These are phyloP conservation scores for Diaporthe ilicicola DNA, from an alignment of 2,329 filamentous ascomycete species.

Conservation along the genomic window DNA sequence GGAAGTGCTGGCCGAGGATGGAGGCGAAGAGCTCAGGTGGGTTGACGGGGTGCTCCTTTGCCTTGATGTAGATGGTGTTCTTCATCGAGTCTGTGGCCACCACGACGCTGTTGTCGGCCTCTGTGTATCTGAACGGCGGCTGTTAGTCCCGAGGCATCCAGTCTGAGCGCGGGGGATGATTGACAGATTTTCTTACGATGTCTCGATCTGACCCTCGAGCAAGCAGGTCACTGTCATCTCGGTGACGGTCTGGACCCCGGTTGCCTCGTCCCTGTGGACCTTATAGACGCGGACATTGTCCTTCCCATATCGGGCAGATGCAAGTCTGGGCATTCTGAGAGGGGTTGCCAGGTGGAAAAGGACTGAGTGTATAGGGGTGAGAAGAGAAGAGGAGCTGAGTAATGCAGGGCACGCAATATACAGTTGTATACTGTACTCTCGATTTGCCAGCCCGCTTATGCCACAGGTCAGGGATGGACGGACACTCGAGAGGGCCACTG, in stretches of 20 bases:
- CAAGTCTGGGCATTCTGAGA: constrained; percentile 61
- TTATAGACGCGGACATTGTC: constrained; percentile 99
- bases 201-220: constrained; percentile 91
- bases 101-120: constrained; percentile 92
- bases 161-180: too few relatives aligned
- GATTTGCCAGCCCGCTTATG: background rate
- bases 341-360: background rate
- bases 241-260: constrained; percentile 83
- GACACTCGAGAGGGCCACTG: background rate
- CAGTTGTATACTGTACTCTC: background rate
- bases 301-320: constrained; percentile 83
- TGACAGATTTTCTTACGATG: constrained; percentile 63
- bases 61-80: constrained; percentile 94
- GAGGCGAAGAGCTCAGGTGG: constrained; percentile 92
- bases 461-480: background rate
- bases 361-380: background rate
- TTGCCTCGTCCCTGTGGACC: constrained; percentile 80
- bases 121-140: constrained; percentile 75
- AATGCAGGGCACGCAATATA: constrained; percentile 1
- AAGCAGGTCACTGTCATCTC: constrained; percentile 96
- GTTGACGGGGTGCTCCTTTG: constrained; percentile 90
- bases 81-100: constrained; percentile 99
- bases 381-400: background rate
- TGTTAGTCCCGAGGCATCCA: constrained; percentile 12
- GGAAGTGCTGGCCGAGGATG: constrained; percentile 86